Evolutionary conservation across 2,329 filamentous ascomycete species (phyloP).

Genomic region (Thelonectria blattea): DNA sequence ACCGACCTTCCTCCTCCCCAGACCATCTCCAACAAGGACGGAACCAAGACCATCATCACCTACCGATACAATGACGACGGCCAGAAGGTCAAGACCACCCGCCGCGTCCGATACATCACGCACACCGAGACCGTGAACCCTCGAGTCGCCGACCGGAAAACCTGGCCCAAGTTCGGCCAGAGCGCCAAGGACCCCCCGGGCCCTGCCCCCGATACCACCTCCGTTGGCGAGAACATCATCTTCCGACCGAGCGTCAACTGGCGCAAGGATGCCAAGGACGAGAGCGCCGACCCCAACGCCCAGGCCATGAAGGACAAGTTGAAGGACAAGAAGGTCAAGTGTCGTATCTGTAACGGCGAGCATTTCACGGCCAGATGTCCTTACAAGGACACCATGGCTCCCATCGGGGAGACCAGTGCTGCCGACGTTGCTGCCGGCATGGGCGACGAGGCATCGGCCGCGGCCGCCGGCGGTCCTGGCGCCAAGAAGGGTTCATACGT

Average conservation of each 20-base stretch:
- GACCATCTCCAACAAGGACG: conserved; percentile 96
- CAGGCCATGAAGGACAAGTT: conserved; percentile 80
- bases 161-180: conserved; percentile 90
- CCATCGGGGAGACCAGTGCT: conserved; percentile 66
- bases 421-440: conserved; percentile 63
- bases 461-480: conserved; percentile 59
- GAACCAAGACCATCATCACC: conserved; percentile 93
- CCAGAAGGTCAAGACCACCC: conserved; percentile 96
- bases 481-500: conserved; percentile 85
- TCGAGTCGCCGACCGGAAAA: conserved; percentile 91
- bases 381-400: conserved; percentile 99
- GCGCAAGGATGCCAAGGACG: conserved; percentile 87
- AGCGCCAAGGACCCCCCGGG: conserved; percentile 85
- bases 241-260: conserved; percentile 94
- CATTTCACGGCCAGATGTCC: conserved; percentile 99
- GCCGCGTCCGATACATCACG: conserved; percentile 89
- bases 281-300: conserved; percentile 75
- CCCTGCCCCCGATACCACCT: conserved; percentile 87
- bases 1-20: conserved; percentile 80
- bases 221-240: conserved; percentile 96
- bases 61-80: conserved; percentile 90
- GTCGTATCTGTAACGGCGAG: conserved; percentile 97
- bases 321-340: conserved; percentile 99
- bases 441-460: conserved; percentile 55
- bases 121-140: conserved; percentile 96